A percentile compares a stretch with the other conserved stretches of the same genome.
Evolutionary conservation across 2,329 filamentous ascomycete genomes (phyloP).

Genomic region (Trichophyton mentagrophytes): DNA sequence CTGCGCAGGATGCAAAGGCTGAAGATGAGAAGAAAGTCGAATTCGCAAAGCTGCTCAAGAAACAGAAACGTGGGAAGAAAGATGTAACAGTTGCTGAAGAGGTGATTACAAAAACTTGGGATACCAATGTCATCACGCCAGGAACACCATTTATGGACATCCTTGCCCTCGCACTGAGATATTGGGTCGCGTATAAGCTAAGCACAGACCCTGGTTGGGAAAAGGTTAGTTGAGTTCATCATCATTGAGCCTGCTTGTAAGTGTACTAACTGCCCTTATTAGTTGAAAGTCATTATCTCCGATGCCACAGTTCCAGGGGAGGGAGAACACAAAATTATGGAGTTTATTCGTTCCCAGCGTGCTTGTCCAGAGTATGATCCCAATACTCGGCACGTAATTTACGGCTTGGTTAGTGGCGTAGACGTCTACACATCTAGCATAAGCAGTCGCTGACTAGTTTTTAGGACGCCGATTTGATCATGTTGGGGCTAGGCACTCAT

Average conservation of each 20-base stretch:
- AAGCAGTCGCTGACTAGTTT: conserved; percentile 15
- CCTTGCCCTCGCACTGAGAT: conserved; percentile 74
- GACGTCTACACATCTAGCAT: neutral
- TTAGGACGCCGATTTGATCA: conserved; percentile 87
- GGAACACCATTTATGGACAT: conserved; percentile 99
- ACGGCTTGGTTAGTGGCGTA: conserved; percentile 50
- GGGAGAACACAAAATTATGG: conserved; percentile 99
- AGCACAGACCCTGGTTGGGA: conserved; percentile 95
- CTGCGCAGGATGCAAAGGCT: conserved; percentile 85
- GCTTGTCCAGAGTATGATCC: conserved; percentile 83
- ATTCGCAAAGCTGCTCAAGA: conserved; percentile 69
- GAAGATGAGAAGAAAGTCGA: conserved; percentile 87
- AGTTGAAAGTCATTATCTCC: conserved; percentile 92
- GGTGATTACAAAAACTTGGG: conserved; percentile 76
- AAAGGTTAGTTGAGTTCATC: conserved; percentile 37
- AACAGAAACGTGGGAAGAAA: conserved; percentile 56
- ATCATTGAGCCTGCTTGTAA: neutral
- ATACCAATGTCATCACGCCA: conserved; percentile 77
- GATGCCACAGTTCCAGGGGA: conserved; percentile 96
- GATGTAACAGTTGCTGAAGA: conserved; percentile 50
- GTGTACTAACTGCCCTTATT: conserved; percentile 16
- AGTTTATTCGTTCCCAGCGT: conserved; percentile 88
- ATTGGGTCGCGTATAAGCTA: conserved; percentile 96
- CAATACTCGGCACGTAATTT: conserved; percentile 95
- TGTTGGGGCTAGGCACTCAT: conserved; percentile 92